Conservation (phyloP, 306 rosid species). For the Cicer bijugum region DNA sequence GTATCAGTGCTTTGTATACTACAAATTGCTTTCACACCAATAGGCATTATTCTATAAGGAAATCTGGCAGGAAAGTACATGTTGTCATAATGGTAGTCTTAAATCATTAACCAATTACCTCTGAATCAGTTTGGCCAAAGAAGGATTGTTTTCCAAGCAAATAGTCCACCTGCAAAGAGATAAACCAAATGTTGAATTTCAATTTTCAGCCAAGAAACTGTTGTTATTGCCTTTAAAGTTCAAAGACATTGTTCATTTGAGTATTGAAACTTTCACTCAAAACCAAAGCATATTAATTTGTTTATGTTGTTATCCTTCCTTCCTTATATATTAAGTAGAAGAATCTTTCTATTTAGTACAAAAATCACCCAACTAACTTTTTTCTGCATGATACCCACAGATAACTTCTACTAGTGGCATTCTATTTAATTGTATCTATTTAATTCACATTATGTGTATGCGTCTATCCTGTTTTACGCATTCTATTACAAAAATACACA, state of each 20-base stretch:
- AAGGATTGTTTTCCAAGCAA: slow-evolving; percentile 91
- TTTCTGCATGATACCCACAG: background rate
- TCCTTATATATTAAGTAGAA: no score
- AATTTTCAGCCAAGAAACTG: slow-evolving; percentile 38
- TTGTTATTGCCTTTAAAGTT: slow-evolving; percentile 18
- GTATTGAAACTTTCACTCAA: background rate
- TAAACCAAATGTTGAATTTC: slow-evolving; percentile 36
- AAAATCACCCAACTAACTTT: background rate
- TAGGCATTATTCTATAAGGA: background rate
- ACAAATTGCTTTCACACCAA: background rate
- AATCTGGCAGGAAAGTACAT: background rate
- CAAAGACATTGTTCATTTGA: slow-evolving; percentile 3
- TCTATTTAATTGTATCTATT: no score
- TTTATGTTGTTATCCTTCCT: background rate
- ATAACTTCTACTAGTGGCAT: background rate
- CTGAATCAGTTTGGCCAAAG: slow-evolving; percentile 81
- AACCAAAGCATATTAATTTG: background rate
- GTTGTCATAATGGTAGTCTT: background rate
- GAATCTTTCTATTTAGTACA: background rate
- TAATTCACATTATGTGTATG: no score
- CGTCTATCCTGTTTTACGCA: no score
- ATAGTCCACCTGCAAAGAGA: slow-evolving; percentile 68
- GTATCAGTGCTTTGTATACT: background rate
- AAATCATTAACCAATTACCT: slow-evolving; percentile 59
- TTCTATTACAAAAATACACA: no score